Percentiles rank a stretch among this genome's conserved stretches.
These are phyloP conservation scores for Maudiozyma saulgeensis DNA, from an alignment of 805 yeast genomes.

Conservation along the genomic window DNA sequence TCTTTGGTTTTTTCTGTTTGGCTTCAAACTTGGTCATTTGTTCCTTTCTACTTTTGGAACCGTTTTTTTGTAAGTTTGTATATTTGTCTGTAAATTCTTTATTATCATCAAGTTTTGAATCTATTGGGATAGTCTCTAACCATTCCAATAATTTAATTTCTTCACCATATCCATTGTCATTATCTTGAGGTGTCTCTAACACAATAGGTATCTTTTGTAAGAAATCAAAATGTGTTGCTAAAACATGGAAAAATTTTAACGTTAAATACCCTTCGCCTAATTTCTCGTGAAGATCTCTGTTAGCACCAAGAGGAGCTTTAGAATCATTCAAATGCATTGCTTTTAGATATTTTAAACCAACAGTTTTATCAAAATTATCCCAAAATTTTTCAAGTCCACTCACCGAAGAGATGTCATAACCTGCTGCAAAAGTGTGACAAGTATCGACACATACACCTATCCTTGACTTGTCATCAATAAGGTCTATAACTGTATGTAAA, in stretches of 20 bases:
- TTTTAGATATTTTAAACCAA: conserved; percentile 67
- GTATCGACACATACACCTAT: conserved; percentile 97
- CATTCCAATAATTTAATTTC: conserved; percentile 79
- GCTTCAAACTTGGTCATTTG: conserved; percentile 56
- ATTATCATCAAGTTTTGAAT: conserved; percentile 33
- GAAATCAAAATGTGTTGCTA: conserved; percentile 55
- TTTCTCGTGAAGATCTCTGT: conserved; percentile 83
- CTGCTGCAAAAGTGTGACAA: conserved; percentile 94
- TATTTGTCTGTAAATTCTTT: conserved; percentile 42
- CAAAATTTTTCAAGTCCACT: conserved; percentile 58
- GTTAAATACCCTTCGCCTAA: conserved; percentile 87
- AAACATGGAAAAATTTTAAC: conserved; percentile 65
- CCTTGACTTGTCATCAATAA: conserved; percentile 70
- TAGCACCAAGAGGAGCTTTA: conserved; percentile 84
- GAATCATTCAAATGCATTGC: conserved; percentile 92
- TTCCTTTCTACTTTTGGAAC: conserved; percentile 61
- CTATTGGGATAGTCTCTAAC: conserved; percentile 36
- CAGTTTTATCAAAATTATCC: conserved; percentile 58
- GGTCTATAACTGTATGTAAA: conserved; percentile 58
- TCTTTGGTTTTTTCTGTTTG: conserved; percentile 34
- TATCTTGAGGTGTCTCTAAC: conserved; percentile 72
- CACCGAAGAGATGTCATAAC: conserved; percentile 69
- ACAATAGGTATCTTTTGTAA: conserved; percentile 66
- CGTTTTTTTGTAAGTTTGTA: conserved; percentile 43
- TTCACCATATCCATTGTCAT: conserved; percentile 65